phyloP scores from a whole-genome alignment of 768 basidiomycete genomes.

The Tylopilus vinaceipallidus region DNA sequence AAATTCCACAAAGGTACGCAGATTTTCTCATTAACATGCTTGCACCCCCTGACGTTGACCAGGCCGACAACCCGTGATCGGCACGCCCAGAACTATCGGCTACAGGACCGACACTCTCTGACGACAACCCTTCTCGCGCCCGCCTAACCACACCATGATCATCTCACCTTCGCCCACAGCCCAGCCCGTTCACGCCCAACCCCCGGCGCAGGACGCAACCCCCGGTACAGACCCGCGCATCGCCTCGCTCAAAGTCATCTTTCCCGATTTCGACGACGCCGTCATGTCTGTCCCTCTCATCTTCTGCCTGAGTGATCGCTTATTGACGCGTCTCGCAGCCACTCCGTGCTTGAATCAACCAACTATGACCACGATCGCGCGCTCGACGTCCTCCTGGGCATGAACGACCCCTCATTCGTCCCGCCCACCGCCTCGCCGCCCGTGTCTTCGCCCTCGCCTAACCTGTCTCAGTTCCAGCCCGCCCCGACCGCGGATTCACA shows the following conservation, averaged over 20 bases:
- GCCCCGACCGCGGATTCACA: conserved; percentile 27
- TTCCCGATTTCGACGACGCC: conserved; percentile 77
- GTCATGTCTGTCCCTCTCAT: conserved; percentile 49
- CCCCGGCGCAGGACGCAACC: background rate
- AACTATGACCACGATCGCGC: conserved; percentile 71
- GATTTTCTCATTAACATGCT: too few relatives aligned
- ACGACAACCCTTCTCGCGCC: background rate
- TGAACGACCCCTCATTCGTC: conserved; percentile 81
- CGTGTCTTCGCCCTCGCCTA: background rate
- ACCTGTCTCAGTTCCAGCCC: conserved; percentile 1
- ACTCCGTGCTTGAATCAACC: conserved; percentile 72
- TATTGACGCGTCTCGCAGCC: conserved; percentile 35
- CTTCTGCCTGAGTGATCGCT: background rate
- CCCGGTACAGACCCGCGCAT: conserved; percentile 45
- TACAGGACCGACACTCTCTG: background rate
- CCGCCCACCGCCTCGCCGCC: conserved; percentile 30
- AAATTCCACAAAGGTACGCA: too few relatives aligned
- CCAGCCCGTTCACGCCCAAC: background rate
- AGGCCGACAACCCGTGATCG: conserved; percentile 8
- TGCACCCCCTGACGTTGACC: too few relatives aligned
- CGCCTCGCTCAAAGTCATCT: conserved; percentile 60
- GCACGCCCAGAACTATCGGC: background rate
- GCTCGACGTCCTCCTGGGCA: conserved; percentile 73
- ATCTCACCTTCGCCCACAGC: conserved; percentile 12
- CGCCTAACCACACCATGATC: conserved; percentile 15